Percentiles rank a stretch among this genome's conserved stretches.
phyloP scores from a whole-genome alignment of 2,329 filamentous ascomycete genomes.

The Penicillium janthinellum region DNA sequence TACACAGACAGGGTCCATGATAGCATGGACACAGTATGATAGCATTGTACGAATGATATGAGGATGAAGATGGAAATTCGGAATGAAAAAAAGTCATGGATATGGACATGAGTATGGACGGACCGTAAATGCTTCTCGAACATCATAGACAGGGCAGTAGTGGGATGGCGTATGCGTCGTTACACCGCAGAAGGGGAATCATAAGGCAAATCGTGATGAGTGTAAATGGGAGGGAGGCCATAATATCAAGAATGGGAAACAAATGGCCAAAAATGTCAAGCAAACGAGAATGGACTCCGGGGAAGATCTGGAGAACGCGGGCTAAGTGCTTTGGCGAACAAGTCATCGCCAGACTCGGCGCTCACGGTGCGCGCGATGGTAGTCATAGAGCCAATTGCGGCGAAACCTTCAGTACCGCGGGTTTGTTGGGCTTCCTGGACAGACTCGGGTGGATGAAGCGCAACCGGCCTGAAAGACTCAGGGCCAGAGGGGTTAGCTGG shows the following conservation, averaged over 20 bases:
- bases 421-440: constrained; percentile 43
- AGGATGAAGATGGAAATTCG: constrained; percentile 8
- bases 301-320: constrained; percentile 84
- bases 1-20: constrained; percentile 19
- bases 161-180: constrained; percentile 15
- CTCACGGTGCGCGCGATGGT: constrained; percentile 34
- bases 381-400: constrained; percentile 11
- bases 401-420: no score
- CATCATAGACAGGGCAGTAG: constrained; percentile 2
- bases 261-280: constrained; percentile 19
- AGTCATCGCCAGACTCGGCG: constrained; percentile 69
- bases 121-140: constrained; percentile 6
- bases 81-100: not conserved
- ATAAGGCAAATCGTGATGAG: constrained; percentile 22
- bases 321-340: constrained; percentile 86
- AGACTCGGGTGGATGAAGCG: constrained; percentile 39
- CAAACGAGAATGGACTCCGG: constrained; percentile 75
- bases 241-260: constrained; percentile 5
- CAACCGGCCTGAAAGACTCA: constrained; percentile 35
- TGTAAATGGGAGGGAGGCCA: constrained; percentile 5
- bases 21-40: constrained; percentile 11
- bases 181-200: constrained; percentile 31
- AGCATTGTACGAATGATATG: constrained; percentile 16
- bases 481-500: constrained; percentile 11
- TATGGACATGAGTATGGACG: not conserved